Evolutionary conservation across 2,329 filamentous ascomycete genomes (phyloP).

Genomic region (Xylaria sp.): DNA sequence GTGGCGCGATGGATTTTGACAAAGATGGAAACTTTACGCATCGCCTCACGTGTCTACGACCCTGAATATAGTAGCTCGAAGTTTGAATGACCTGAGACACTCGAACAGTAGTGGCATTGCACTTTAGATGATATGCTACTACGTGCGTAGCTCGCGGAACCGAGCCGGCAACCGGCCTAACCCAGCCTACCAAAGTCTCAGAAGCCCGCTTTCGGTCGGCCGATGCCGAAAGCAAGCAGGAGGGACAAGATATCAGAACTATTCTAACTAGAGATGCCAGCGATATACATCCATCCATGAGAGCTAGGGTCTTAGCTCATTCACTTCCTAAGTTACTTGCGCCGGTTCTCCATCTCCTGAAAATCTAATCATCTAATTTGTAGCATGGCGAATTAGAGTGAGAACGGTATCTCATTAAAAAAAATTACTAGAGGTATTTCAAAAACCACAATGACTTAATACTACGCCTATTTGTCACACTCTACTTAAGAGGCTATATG

Average conservation of each 20-base stretch:
- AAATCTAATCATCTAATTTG: conserved; percentile 12
- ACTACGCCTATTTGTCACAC: not conserved
- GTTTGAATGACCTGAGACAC: conserved; percentile 42
- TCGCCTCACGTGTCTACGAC: conserved; percentile 39
- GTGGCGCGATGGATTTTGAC: conserved; percentile 35
- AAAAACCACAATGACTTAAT: conserved; percentile 11
- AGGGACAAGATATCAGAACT: conserved; percentile 19
- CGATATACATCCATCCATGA: not conserved
- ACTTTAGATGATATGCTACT: conserved; percentile 43
- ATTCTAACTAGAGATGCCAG: conserved; percentile 1
- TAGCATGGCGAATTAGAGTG: conserved; percentile 17
- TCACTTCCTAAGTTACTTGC: conserved; percentile 6
- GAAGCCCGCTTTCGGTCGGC: conserved; percentile 41
- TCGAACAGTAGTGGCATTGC: conserved; percentile 42
- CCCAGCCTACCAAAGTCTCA: conserved; percentile 38
- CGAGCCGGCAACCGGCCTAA: conserved; percentile 37
- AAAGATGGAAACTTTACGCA: conserved; percentile 38
- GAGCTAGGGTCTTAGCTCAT: conserved; percentile 1
- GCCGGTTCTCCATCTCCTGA: not conserved
- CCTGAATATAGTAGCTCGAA: conserved; percentile 19
- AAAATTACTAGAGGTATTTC: conserved; percentile 16
- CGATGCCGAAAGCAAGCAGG: conserved; percentile 44
- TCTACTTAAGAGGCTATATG: not conserved
- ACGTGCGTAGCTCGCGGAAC: conserved; percentile 49
- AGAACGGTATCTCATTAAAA: conserved; percentile 6